Conservation (phyloP, 2,329 filamentous ascomycete species). For the Zelopaecilomyces penicillatus region DNA sequence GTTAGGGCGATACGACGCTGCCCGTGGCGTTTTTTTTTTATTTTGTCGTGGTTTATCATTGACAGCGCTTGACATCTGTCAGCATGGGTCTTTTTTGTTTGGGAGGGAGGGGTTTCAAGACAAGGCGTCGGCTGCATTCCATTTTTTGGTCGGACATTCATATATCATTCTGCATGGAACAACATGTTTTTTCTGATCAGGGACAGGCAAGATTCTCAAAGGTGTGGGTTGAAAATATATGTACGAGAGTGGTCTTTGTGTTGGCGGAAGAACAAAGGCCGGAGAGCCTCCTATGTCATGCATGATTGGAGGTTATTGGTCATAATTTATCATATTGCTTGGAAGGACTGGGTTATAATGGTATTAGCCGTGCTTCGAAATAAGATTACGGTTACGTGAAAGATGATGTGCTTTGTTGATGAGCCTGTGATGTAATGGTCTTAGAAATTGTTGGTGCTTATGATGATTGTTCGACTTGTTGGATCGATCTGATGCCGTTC, state of each 20-base stretch:
- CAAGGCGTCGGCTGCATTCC: too few species aligned
- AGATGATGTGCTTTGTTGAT: too few species aligned
- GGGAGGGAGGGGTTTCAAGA: too few species aligned
- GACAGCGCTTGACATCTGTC: not conserved
- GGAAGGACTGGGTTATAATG: not conserved
- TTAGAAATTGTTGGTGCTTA: too few species aligned
- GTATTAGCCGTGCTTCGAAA: not conserved
- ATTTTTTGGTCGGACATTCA: not conserved
- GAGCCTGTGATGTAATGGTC: too few species aligned
- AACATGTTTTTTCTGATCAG: too few species aligned
- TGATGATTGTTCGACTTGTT: too few species aligned
- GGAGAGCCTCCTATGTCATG: too few species aligned
- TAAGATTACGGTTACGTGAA: not conserved
- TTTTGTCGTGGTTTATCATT: constrained; percentile 4
- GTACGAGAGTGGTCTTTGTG: constrained; percentile 3
- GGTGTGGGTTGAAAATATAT: not conserved
- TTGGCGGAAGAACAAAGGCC: too few species aligned
- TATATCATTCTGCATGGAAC: not conserved
- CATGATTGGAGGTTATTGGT: too few species aligned
- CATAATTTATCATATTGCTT: not conserved
- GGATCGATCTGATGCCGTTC: too few species aligned
- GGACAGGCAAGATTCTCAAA: too few species aligned
- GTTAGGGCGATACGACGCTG: constrained; percentile 10
- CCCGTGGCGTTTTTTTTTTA: constrained; percentile 10
- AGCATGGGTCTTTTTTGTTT: constrained; percentile 1